phyloP scores from a whole-genome alignment of 345 rosid genomes.

The Arabidopsis suecica region DNA sequence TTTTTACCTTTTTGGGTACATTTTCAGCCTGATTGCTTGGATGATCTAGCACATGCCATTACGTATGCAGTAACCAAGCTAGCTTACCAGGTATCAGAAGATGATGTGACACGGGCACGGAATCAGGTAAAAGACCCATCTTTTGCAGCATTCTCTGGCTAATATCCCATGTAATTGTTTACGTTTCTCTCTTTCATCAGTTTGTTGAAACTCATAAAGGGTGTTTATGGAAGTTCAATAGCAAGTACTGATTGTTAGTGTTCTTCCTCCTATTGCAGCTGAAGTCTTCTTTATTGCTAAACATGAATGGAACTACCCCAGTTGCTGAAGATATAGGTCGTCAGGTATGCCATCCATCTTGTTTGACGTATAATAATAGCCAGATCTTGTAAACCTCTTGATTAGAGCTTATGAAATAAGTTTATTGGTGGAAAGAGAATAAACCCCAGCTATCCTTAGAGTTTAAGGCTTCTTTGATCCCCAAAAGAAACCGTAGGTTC shows the following conservation, averaged over 20 bases:
- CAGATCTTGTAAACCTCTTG: background rate
- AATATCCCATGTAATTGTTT: background rate
- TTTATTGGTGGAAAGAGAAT: background rate
- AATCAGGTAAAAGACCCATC: constrained; percentile 68
- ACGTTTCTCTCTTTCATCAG: background rate
- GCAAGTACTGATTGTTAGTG: background rate
- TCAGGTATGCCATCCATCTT: constrained; percentile 4
- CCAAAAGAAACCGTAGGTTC: background rate
- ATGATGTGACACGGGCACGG: constrained; percentile 88
- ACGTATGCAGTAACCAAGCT: constrained; percentile 80
- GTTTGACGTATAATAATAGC: background rate
- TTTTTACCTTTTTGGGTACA: background rate
- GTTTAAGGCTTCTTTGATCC: background rate
- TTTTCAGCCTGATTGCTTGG: constrained; percentile 59
- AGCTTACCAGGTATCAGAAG: constrained; percentile 86
- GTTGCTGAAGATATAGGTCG: constrained; percentile 53
- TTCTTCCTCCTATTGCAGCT: constrained; percentile 54
- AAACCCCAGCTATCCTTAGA: background rate
- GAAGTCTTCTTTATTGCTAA: constrained; percentile 88
- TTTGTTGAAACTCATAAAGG: background rate
- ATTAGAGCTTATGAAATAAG: background rate
- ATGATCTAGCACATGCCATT: constrained; percentile 90
- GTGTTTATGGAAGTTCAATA: background rate
- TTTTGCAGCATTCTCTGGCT: background rate
- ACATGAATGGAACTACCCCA: constrained; percentile 88